Conservation (phyloP, 805 yeast species). For the Ogataea salicorniae region DNA sequence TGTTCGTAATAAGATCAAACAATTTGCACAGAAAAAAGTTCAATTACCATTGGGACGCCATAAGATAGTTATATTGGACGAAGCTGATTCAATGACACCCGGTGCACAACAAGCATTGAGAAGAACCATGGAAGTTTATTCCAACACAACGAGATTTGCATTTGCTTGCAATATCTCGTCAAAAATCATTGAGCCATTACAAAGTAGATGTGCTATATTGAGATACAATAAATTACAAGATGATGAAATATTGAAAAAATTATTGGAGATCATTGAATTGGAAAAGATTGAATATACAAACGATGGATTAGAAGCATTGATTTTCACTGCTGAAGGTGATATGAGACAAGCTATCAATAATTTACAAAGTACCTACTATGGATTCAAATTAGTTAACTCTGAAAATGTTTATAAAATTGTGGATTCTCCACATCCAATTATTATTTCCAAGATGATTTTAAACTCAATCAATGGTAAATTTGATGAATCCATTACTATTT, state of each 20-base stretch:
- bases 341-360: slow-evolving; percentile 98
- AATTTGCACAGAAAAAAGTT: slow-evolving; percentile 93
- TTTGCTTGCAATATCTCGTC: slow-evolving; percentile 94
- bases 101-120: slow-evolving; percentile 95
- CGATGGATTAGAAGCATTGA: slow-evolving; percentile 87
- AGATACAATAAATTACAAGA: slow-evolving; percentile 78
- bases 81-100: slow-evolving; percentile 95
- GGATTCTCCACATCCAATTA: slow-evolving; percentile 92
- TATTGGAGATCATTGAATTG: slow-evolving; percentile 60
- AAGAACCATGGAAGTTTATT: slow-evolving; percentile 91
- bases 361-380: slow-evolving; percentile 89
- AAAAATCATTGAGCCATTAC: slow-evolving; percentile 94
- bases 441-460: slow-evolving; percentile 66
- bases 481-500: slow-evolving; percentile 59
- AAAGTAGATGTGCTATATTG: slow-evolving; percentile 92
- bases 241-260: slow-evolving; percentile 74
- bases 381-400: slow-evolving; percentile 86
- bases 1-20: slow-evolving; percentile 88
- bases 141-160: slow-evolving; percentile 96
- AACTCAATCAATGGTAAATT: slow-evolving; percentile 30
- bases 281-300: slow-evolving; percentile 77
- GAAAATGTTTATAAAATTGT: slow-evolving; percentile 93
- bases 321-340: slow-evolving; percentile 96
- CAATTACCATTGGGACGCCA: slow-evolving; percentile 84
- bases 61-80: slow-evolving; percentile 89